A percentile compares a stretch with the other conserved stretches of the same genome.
Evolutionary conservation across 2,329 filamentous ascomycete genomes (phyloP).

Genomic region (Stagonosporopsis chrysanthemi): DNA sequence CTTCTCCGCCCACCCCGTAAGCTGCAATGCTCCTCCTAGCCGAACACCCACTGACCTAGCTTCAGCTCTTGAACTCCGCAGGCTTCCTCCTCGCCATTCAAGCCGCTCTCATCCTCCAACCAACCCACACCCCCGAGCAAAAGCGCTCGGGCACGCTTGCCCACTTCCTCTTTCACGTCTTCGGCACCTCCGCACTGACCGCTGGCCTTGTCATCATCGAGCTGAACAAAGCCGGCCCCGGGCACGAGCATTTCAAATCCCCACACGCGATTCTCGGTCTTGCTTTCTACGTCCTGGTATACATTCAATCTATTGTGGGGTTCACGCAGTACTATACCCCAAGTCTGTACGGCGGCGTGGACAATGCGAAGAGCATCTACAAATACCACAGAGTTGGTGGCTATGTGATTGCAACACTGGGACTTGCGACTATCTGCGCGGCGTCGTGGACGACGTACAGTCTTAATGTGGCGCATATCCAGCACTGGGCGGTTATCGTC

Average conservation of each 20-base stretch:
- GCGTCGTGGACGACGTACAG: conserved; percentile 82
- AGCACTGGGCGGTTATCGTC: conserved; percentile 77
- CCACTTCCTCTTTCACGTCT: conserved; percentile 74
- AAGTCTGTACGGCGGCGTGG: conserved; percentile 75
- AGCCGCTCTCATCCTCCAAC: conserved; percentile 85
- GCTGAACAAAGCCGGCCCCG: conserved; percentile 79
- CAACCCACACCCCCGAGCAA: conserved; percentile 78
- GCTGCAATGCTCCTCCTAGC: conserved; percentile 38
- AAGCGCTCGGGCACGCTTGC: conserved; percentile 69
- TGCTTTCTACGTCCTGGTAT: conserved; percentile 72
- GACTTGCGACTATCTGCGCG: conserved; percentile 76
- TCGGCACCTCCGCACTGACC: conserved; percentile 68
- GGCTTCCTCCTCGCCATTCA: conserved; percentile 79
- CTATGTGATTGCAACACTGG: conserved; percentile 74
- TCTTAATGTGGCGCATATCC: conserved; percentile 70
- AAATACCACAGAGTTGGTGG: conserved; percentile 86
- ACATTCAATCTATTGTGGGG: conserved; percentile 78
- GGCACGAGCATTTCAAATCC: conserved; percentile 77
- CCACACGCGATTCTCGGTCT: conserved; percentile 85
- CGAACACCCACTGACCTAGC: conserved; percentile 14
- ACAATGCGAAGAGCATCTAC: conserved; percentile 82
- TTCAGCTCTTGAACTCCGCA: conserved; percentile 63
- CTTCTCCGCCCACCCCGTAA: conserved; percentile 88
- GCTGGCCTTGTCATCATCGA: conserved; percentile 76
- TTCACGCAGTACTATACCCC: conserved; percentile 84